Evolutionary conservation across 371 early-diverging fungal species (phyloP), one percentile per base, ranked within the genome.

Genomic region (Haplosporangium sp.): DNA sequence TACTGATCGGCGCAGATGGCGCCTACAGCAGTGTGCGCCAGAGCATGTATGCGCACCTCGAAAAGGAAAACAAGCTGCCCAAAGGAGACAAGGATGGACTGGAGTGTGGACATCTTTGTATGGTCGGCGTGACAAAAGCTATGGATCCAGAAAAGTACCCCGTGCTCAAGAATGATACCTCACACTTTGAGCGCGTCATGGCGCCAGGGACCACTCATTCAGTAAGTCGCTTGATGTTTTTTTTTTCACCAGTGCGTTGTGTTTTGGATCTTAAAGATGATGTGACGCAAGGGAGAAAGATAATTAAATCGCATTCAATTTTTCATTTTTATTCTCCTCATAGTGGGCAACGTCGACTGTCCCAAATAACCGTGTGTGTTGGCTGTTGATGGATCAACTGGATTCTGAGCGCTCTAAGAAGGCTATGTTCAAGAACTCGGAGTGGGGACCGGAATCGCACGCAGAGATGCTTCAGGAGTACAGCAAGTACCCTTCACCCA

Each of bases 1-100:
- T 66, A 36, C 40, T 58, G 11, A 36, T 66, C 36, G 66, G 66
- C 7, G 66, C 66, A 11, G 66, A 66, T 52, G 66, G 59, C n/a
- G 66, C 66, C 5, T 58, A 66, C 53, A 57, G 58, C 10, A 43
- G 36, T 4, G 53, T 66, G 9, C 58, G 66, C 0, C 59, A 42
- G 36, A 20, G 38, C 12, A 16, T 66, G n/a, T 64, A 55, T 18
- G 38, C 8, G n/a, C 21, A 64, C n/a, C 43, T 64, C 42, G 37
- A 58, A 23, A 43, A 48, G 12, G 16, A 59, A 20, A 37, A 21
- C 4, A 14, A 43, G 18, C 67, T 66, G 7, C 67, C 67, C 2
- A n/a, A n/a, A 12, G 21, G 38, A 47, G 67, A 66, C 14, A 38
- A 10, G 0, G 38, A 66, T 23, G 36, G 43, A n/a, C n/a, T 66